Conservation (phyloP, 139 green algal genomes). For the Chlamydomonas applanata region DNA sequence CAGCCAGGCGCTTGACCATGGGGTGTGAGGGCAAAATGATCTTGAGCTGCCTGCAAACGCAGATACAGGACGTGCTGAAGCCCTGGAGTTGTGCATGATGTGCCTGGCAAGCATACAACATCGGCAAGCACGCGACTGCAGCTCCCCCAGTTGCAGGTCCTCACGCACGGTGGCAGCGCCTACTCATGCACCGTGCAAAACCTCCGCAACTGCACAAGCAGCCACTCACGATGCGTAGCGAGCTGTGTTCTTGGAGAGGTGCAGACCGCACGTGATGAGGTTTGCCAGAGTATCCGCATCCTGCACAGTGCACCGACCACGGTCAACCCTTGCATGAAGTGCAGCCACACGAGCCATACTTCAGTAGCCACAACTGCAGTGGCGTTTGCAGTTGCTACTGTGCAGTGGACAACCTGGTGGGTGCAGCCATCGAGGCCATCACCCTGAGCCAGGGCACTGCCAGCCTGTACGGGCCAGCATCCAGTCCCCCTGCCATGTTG, state of each 20-base stretch:
- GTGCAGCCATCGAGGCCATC: too few species aligned
- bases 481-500: too few species aligned
- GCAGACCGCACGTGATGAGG: constrained; percentile 75
- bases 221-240: constrained; percentile 64
- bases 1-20: constrained; percentile 48
- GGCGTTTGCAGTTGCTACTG: too few species aligned
- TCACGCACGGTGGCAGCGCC: background rate
- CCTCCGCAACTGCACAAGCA: background rate
- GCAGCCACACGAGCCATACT: too few species aligned
- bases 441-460: too few species aligned
- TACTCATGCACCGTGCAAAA: background rate
- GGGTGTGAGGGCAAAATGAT: constrained; percentile 64
- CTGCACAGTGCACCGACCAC: constrained; percentile 56
- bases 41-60: constrained; percentile 61
- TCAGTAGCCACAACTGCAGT: too few species aligned
- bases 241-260: constrained; percentile 80
- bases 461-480: too few species aligned
- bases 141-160: background rate
- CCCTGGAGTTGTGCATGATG: too few species aligned
- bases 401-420: too few species aligned
- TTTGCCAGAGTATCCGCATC: constrained; percentile 93
- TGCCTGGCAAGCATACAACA: too few species aligned
- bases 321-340: too few species aligned
- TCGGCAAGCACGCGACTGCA: background rate
- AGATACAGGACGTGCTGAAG: background rate